phyloP scores from a whole-genome alignment of 441 rosid genomes.

The Aquilaria agallochum region DNA sequence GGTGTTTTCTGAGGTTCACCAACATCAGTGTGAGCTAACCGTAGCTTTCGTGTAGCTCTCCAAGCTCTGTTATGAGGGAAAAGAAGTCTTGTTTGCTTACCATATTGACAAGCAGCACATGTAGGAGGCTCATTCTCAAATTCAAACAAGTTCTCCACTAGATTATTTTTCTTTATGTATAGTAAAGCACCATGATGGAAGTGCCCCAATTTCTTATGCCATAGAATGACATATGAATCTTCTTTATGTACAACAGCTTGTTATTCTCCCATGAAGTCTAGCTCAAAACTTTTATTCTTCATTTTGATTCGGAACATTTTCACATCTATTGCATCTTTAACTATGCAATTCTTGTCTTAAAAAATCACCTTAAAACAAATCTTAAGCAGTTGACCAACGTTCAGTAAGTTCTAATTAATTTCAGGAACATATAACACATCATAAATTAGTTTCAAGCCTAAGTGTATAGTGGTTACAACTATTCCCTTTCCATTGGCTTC shows the following conservation, averaged over 20 bases:
- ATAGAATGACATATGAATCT: background rate
- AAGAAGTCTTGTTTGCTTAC: background rate
- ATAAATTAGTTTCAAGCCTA: background rate
- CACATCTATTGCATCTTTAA: background rate
- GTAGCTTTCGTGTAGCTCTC: background rate
- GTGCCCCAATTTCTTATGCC: conserved; percentile 10
- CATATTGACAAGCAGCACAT: background rate
- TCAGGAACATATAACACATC: background rate
- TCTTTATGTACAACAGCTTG: background rate
- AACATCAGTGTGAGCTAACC: background rate
- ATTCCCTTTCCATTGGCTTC: too few species aligned
- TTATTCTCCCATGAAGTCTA: background rate
- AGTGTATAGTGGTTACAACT: too few species aligned
- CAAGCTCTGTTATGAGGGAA: background rate
- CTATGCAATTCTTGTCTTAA: background rate
- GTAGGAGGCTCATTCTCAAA: background rate
- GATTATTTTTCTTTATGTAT: background rate
- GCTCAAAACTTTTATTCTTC: background rate
- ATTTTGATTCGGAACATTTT: background rate
- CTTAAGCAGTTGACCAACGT: background rate
- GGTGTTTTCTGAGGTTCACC: background rate
- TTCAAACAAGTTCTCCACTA: background rate
- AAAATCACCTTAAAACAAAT: background rate
- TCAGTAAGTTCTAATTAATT: background rate
- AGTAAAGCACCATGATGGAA: background rate